phyloP scores from a whole-genome alignment of 2,329 filamentous ascomycete species.

The Apiospora koreana region DNA sequence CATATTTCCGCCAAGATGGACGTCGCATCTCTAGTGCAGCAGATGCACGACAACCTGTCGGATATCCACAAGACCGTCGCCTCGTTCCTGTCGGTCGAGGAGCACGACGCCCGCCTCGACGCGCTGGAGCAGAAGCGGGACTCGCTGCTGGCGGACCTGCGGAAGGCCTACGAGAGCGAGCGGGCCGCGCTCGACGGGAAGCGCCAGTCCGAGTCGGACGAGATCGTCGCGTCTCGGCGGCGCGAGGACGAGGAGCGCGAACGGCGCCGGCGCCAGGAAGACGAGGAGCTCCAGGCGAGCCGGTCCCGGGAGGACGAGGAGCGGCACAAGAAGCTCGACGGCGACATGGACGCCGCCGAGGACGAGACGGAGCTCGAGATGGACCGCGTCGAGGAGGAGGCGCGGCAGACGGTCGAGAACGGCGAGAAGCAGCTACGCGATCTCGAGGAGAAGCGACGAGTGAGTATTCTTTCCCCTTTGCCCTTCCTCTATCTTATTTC shows the following conservation, averaged over 20 bases:
- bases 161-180: conserved; percentile 33
- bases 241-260: conserved; percentile 43
- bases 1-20: conserved; percentile 26
- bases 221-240: conserved; percentile 37
- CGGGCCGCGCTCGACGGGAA: conserved; percentile 29
- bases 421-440: conserved; percentile 33
- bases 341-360: conserved; percentile 32
- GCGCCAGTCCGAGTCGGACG: conserved; percentile 31
- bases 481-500: not conserved
- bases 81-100: conserved; percentile 29
- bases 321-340: conserved; percentile 30
- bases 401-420: conserved; percentile 29
- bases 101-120: conserved; percentile 39
- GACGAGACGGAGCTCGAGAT: conserved; percentile 37
- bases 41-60: conserved; percentile 44
- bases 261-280: conserved; percentile 36
- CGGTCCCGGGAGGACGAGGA: conserved; percentile 33
- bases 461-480: conserved; percentile 20
- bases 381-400: conserved; percentile 35
- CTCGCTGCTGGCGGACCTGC: conserved; percentile 32
- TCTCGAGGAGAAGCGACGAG: conserved; percentile 36
- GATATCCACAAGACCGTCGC: conserved; percentile 40
- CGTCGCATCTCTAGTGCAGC: conserved; percentile 40
- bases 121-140: conserved; percentile 41
- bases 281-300: conserved; percentile 33